A percentile compares a stretch with the other conserved stretches of the same genome.
These are phyloP conservation scores for Pyrenula aspistea DNA, from an alignment of 495 filamentous ascomycete species.

Conservation along the genomic window DNA sequence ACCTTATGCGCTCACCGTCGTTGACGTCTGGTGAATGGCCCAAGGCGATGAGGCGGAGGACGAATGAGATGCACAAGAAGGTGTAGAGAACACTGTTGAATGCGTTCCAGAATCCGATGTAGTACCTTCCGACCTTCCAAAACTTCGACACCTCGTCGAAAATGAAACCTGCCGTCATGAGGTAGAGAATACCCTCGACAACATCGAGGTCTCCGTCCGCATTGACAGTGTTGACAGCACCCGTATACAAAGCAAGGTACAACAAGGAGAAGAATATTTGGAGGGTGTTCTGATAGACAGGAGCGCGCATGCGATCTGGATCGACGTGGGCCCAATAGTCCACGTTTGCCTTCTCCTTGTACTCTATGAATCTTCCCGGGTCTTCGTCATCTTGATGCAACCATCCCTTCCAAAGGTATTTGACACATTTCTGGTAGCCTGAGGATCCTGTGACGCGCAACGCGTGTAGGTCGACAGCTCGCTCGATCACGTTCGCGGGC, in stretches of 20 bases:
- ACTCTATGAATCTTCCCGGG: slow-evolving; percentile 73
- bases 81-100: slow-evolving; percentile 80
- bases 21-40: slow-evolving; percentile 39
- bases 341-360: slow-evolving; percentile 61
- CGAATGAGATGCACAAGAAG: slow-evolving; percentile 63
- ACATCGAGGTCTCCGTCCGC: slow-evolving; percentile 65
- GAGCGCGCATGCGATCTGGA: slow-evolving; percentile 85
- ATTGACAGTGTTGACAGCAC: slow-evolving; percentile 87
- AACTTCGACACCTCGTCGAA: slow-evolving; percentile 78
- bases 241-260: slow-evolving; percentile 76
- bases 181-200: slow-evolving; percentile 74
- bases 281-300: slow-evolving; percentile 80
- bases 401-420: slow-evolving; percentile 90
- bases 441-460: slow-evolving; percentile 75
- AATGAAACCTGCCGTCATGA: slow-evolving; percentile 88
- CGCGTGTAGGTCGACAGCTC: slow-evolving; percentile 85
- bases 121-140: slow-evolving; percentile 83
- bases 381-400: slow-evolving; percentile 88
- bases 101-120: slow-evolving; percentile 89
- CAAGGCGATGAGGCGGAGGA: slow-evolving; percentile 66
- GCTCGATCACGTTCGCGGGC: slow-evolving; percentile 79
- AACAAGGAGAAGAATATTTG: slow-evolving; percentile 76
- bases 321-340: slow-evolving; percentile 72
- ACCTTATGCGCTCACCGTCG: slow-evolving; percentile 42
- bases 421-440: slow-evolving; percentile 92